Conservation (phyloP, 2,329 filamentous ascomycete genomes). For the Drechslerella dactyloides region DNA sequence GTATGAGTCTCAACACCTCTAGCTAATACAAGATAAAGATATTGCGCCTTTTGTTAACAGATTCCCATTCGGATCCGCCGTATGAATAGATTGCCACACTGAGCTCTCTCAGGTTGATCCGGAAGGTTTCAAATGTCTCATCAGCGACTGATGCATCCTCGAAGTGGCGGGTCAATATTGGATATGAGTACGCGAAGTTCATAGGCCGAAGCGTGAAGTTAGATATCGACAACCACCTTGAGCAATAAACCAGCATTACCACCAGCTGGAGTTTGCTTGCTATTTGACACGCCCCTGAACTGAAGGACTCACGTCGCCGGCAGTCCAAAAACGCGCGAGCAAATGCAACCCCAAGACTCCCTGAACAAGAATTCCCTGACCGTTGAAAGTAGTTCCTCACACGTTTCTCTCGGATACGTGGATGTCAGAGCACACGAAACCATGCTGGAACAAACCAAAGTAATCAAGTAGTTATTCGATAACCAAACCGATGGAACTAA, state of each 20-base stretch:
- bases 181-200: constrained; percentile 75
- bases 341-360: too few species aligned
- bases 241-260: constrained; percentile 62
- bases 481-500: background rate
- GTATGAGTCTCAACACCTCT: constrained; percentile 59
- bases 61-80: background rate
- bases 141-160: constrained; percentile 66
- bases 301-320: too few species aligned
- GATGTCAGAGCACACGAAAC: too few species aligned
- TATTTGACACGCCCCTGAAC: too few species aligned
- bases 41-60: constrained; percentile 3
- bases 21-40: constrained; percentile 64
- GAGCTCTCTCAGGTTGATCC: constrained; percentile 71
- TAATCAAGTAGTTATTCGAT: background rate
- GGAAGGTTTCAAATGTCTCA: constrained; percentile 67
- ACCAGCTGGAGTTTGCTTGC: background rate
- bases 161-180: constrained; percentile 78
- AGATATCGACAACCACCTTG: constrained; percentile 78
- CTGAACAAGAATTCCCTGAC: too few species aligned
- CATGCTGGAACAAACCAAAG: too few species aligned
- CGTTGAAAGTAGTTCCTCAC: too few species aligned
- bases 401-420: too few species aligned
- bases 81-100: constrained; percentile 70
- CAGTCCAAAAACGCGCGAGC: too few species aligned
- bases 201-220: constrained; percentile 76